These are phyloP conservation scores for Leccinum boreale DNA, from an alignment of 768 basidiomycete species.

Conservation along the genomic window DNA sequence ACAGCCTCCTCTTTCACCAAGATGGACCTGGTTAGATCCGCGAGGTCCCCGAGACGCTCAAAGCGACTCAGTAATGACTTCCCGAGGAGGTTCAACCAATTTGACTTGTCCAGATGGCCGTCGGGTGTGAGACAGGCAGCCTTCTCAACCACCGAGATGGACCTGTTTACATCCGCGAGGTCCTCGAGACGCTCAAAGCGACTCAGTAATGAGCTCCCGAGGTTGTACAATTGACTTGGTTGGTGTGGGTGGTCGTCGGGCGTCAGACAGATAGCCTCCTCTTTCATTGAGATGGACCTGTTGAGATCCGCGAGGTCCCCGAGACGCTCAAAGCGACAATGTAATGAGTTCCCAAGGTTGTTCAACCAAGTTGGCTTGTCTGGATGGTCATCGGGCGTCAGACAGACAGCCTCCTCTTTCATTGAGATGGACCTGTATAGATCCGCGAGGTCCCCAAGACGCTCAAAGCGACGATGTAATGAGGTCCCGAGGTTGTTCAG, in stretches of 20 bases:
- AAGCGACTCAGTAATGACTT: too few relatives aligned
- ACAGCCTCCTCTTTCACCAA: too few relatives aligned
- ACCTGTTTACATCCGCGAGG: background rate
- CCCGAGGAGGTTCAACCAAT: background rate
- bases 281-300: background rate
- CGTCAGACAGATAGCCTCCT: background rate
- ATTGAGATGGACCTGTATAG: background rate
- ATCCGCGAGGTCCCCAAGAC: background rate
- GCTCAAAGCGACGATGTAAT: background rate
- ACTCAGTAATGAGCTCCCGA: background rate
- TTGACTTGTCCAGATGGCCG: background rate
- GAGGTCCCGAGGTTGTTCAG: background rate
- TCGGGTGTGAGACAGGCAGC: background rate
- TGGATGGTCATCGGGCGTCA: background rate
- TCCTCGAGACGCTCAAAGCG: background rate
- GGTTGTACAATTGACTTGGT: background rate
- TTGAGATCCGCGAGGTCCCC: background rate
- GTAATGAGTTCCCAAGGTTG: background rate
- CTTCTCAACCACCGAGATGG: background rate
- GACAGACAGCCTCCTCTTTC: background rate
- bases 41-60: too few relatives aligned
- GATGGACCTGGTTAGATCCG: too few relatives aligned
- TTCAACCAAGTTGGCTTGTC: background rate
- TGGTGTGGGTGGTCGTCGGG: background rate
- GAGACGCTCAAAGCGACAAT: background rate